Conservation (phyloP, 2,329 filamentous ascomycete genomes). For the Aspergillus versicolor region DNA sequence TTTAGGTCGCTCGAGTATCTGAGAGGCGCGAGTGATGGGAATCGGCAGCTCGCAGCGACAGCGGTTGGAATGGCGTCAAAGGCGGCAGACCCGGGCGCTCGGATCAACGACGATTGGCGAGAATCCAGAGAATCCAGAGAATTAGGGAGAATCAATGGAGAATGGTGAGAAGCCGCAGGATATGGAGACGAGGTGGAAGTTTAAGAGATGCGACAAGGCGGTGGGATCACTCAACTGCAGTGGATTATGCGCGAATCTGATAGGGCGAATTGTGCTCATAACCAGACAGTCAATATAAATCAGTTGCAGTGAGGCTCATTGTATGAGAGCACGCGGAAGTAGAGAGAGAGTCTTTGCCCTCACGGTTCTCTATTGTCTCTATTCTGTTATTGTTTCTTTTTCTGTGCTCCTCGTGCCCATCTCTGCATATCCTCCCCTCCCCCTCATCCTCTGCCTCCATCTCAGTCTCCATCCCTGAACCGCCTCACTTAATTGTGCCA, state of each 20-base stretch:
- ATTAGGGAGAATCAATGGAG: not conserved
- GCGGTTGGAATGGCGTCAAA: constrained; percentile 15
- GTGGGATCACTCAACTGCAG: not conserved
- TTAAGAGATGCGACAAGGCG: constrained; percentile 3
- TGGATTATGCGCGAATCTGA: not conserved
- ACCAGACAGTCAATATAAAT: not conserved
- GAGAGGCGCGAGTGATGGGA: constrained; percentile 5
- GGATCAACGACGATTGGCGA: constrained; percentile 6
- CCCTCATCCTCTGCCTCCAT: not conserved
- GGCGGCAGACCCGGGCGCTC: constrained; percentile 13
- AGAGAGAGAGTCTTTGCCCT: not conserved
- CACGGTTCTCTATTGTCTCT: not conserved
- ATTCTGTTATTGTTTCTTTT: not conserved
- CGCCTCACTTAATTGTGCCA: constrained; percentile 15
- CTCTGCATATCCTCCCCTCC: not conserved
- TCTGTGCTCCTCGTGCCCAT: not conserved
- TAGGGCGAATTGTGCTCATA: not conserved
- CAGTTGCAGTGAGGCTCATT: not conserved
- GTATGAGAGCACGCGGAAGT: not conserved
- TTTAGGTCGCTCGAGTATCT: constrained; percentile 6
- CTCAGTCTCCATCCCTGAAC: constrained; percentile 10
- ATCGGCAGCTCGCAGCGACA: not conserved
- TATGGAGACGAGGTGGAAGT: not conserved
- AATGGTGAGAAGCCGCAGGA: not conserved
- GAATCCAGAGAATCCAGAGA: not conserved